A percentile compares a stretch with the other conserved stretches of the same genome.
Conservation (phyloP, 805 yeast species). For the Starmerella potacharoeniae region DNA sequence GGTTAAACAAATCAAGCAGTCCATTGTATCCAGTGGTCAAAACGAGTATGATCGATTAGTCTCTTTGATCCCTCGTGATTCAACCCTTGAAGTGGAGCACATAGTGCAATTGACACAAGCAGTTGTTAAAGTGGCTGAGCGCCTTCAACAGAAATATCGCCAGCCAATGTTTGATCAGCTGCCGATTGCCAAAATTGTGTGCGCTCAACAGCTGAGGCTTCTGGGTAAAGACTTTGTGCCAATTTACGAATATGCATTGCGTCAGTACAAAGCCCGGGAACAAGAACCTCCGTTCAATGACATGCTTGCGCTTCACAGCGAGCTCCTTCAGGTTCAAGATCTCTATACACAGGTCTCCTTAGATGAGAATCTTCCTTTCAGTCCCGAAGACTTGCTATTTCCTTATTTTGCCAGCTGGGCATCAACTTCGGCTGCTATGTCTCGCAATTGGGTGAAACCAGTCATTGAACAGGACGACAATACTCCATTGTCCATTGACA, state of each 20-base stretch:
- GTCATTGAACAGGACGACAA: constrained; percentile 51
- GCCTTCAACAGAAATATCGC: constrained; percentile 48
- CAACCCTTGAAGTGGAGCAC: constrained; percentile 42
- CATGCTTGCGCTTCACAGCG: constrained; percentile 45
- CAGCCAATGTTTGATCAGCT: constrained; percentile 50
- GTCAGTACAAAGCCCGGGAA: constrained; percentile 17
- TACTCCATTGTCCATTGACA: constrained; percentile 38
- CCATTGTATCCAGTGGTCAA: constrained; percentile 35
- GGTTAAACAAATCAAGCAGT: constrained; percentile 30
- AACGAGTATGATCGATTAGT: constrained; percentile 35
- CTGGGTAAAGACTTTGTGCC: constrained; percentile 29
- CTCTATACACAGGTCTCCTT: constrained; percentile 40
- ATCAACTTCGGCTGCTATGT: constrained; percentile 35
- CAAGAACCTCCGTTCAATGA: constrained; percentile 38
- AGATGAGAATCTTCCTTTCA: constrained; percentile 38
- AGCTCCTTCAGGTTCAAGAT: constrained; percentile 42
- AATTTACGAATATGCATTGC: constrained; percentile 26
- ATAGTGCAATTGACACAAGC: constrained; percentile 45
- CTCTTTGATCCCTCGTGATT: constrained; percentile 47
- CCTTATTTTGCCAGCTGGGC: constrained; percentile 37
- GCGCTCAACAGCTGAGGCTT: constrained; percentile 26
- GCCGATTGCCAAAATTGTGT: constrained; percentile 34
- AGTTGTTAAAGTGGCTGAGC: constrained; percentile 40
- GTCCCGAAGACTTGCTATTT: constrained; percentile 46
- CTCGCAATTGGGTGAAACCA: constrained; percentile 39